Base-by-base conservation (phyloP, 768 basidiomycete genomes). In the Mycena kentingensis region DNA sequence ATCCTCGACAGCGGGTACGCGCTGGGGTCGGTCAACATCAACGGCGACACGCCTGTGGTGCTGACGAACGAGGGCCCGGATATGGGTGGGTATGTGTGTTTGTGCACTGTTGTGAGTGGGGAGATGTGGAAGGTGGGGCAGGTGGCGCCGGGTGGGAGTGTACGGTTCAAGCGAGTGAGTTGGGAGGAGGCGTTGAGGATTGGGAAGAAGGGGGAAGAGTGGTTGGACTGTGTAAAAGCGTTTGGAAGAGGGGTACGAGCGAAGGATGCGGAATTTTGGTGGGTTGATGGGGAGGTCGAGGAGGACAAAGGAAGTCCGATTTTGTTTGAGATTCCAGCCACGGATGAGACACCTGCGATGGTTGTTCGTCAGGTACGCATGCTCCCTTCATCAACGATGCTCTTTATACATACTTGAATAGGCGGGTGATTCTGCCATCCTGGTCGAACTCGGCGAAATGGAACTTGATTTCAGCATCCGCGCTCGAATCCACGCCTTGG, bases 121-220 rank as follows among this genome's bases (percentile, higher is more conserved):
- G 82, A 85, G 16, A 60, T 77, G 83, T 88, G 85, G 85, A 85
- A 86, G 57, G 52, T 87, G 5, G 87, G 87, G 0, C 87, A 89
- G 61, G 59, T 87, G 24, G 71, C 75, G 18, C 79, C 85, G 0
- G 86, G 84, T 15, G 72, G 70, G 45, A 77, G 74, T 0, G 68
- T 89, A 3, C 68, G 67, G 28, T 86, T 88, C 64, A 71, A 71
- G 48, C 72, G 79, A 21, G 66, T 85, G 22, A 70, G 76, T 0
- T 78, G 77, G 73, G 54, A 60, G 1, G 64, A 73, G 2, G 73
- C 82, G 0, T 58, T 70, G 38, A 29, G 48, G 6, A 57, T 76
- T 2, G 47, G 61, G 13, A 53, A 55, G n/a, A 45, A 54, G 0
- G 62, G 63, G 6, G 53, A 64, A 22, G 16, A 48, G 5, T 80